phyloP scores from a whole-genome alignment of 208 protist species.

The Phytomonas sp. region DNA sequence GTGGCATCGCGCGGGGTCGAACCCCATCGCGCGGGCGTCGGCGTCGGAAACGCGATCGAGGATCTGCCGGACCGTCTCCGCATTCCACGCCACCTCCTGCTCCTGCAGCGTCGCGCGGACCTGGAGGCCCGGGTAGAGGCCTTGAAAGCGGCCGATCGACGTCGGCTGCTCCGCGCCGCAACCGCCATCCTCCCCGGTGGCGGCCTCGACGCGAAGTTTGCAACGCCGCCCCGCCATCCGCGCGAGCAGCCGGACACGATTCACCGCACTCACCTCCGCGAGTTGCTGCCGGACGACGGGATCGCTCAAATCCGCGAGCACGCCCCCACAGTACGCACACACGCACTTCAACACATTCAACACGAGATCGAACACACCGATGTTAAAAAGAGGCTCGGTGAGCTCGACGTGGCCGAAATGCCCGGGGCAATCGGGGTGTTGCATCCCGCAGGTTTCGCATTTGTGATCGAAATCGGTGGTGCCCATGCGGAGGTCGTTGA shows the following conservation, averaged over 20 bases:
- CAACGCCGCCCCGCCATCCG: conserved; percentile 68
- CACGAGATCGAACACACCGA: conserved; percentile 93
- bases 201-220: conserved; percentile 16
- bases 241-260: conserved; percentile 66
- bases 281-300: conserved; percentile 41
- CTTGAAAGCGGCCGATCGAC: conserved; percentile 49
- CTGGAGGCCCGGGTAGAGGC: conserved; percentile 66
- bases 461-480: conserved; percentile 77
- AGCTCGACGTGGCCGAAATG: conserved; percentile 99
- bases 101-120: conserved; percentile 70
- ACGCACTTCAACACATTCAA: conserved; percentile 95
- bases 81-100: conserved; percentile 62
- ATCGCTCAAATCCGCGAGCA: conserved; percentile 69
- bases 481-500: conserved; percentile 87
- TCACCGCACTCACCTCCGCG: conserved; percentile 40
- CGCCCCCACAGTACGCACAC: conserved; percentile 95
- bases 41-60: conserved; percentile 64
- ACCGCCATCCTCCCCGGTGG: conserved; percentile 22
- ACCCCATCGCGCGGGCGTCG: conserved; percentile 63
- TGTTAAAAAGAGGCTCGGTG: conserved; percentile 96
- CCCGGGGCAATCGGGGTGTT: conserved; percentile 89
- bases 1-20: conserved; percentile 66
- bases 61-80: conserved; percentile 65
- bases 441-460: conserved; percentile 78
- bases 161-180: conserved; percentile 74